Base-by-base conservation (phyloP, 441 rosid genomes). In the Mallotus repandus region DNA sequence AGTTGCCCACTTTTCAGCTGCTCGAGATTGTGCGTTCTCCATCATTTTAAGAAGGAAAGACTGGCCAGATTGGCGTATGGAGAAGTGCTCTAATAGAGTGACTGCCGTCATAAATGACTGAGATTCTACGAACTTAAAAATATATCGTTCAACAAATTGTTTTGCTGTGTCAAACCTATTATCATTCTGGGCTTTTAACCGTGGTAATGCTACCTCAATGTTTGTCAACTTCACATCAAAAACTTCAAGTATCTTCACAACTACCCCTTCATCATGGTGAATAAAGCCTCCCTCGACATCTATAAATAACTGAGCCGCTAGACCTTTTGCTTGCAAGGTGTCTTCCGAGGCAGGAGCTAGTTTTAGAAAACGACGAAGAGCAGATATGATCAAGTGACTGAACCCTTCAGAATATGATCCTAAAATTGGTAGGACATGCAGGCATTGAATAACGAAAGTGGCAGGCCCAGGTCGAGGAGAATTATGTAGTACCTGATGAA, bases 1-100 rank as follows among this genome's bases (percentile, higher is more conserved):
- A 38, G 87, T 86, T 56, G 99, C 97, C 97, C 97, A 95, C 78
- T 80, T 93, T 86, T 93, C 98, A 35, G 98, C 97, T 66, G 99
- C 92, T 84, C 66, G 82, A 76, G 78, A 84, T 72, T 93, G 88
- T 70, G 83, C 86, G 41, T 87, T 88, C 71, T 89, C 86, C 82
- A 95, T 71, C 97, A 95, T 89, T 78, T 89, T 79, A 59, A 84
- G 76, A 48, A 95, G 90, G 74, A 95, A 91, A 43, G 94, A 75
- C 76, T 88, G 75, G 74, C 98, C 96, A 73, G 87, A 86, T 58
- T 89, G 87, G 21, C 88, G 89, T 52, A 95, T 86, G 10, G 95
- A 85, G 76, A 95, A 95, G 80, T 85, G 93, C 78, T 91, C 98
- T 70, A 91, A 82, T 59, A 95, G 66, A 75, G 86, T 80, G 68